Evolutionary conservation across 257 asterid species (phyloP), one percentile per base, ranked within the genome.

Genomic region (Fraxinus quadrangulata): DNA sequence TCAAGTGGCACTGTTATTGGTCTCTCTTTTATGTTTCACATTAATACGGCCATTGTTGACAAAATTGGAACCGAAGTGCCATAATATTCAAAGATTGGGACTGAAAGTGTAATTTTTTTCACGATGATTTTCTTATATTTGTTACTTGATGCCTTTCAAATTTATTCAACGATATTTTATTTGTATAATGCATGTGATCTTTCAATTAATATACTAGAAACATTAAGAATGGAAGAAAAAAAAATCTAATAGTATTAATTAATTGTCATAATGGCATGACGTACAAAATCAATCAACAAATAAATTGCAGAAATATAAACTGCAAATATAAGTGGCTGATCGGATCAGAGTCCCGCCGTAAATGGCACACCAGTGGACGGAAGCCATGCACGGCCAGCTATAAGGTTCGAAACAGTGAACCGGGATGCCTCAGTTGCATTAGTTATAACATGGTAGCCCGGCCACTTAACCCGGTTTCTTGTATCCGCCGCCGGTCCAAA

Each of bases 351-450:
- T 14, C 93, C 97, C 10, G 88, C 88, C 19, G 74, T 87, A 76
- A 91, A 94, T 0, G 98, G 98, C 75, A 94, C 96, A 3, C 97
- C 96, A 2, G 97, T 91, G 2, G 85, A 82, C 0, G 97, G 97
- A 81, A 94, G 76, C 98, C 97, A 94, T 0, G 87, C 78, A 76
- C 81, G 78, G 2, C 96, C 98, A 10, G 93, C 91, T 0, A 94
- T 87, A 76, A 94, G 91, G 30, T 73, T 86, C 24, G 87, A 77
- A 51, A 91, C 97, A 0, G 97, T 90, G 77, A 92, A 94, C 19
- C 72, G 80, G 0, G 85, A 63, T 16, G 92, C 98, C 51, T 33
- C 93, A 2, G 23, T 77, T 2, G 77, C 76, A 59, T 76, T 87
- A 21, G 9, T 86, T 37, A 84, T 85, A 2, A 81, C 84, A 75